Evolutionary conservation across 345 rosid species (phyloP).

Genomic region (Raphanus raphanistrum): DNA sequence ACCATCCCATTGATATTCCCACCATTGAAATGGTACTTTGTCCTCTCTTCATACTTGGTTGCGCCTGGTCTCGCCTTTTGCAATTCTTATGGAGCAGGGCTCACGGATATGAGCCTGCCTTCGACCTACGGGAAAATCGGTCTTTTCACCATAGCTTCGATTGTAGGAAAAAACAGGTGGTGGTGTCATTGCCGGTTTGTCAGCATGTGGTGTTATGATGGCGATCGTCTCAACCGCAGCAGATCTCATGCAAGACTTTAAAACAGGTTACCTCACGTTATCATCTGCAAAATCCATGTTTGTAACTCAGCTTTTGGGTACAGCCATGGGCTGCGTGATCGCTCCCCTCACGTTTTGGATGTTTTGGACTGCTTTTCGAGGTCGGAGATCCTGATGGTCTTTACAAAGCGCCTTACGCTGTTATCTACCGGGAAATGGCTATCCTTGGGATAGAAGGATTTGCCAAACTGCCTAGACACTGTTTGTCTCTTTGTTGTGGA

Average conservation of each 20-base stretch:
- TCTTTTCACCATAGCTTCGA: constrained; percentile 78
- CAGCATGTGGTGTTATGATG: constrained; percentile 92
- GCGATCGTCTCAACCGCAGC: constrained; percentile 91
- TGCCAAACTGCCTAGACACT: constrained; percentile 77
- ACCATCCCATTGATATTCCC: neutral
- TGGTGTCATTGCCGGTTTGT: constrained; percentile 87
- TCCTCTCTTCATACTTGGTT: constrained; percentile 69
- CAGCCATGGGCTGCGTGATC: constrained; percentile 89
- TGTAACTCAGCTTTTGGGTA: constrained; percentile 77
- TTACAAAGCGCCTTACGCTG: constrained; percentile 86
- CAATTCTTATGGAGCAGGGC: constrained; percentile 86
- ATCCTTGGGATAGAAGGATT: constrained; percentile 79
- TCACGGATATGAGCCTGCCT: constrained; percentile 80
- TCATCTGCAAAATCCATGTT: constrained; percentile 95
- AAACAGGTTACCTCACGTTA: constrained; percentile 80
- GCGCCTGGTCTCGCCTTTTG: constrained; percentile 96
- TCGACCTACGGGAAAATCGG: constrained; percentile 93
- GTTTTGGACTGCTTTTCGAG: constrained; percentile 84
- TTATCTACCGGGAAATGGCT: constrained; percentile 86
- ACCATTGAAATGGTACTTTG: constrained; percentile 71
- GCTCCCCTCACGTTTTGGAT: constrained; percentile 91
- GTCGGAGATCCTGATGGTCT: constrained; percentile 85
- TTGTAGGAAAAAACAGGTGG: constrained; percentile 66
- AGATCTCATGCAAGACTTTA: constrained; percentile 96
- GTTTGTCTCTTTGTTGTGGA: constrained; percentile 70